Conservation (phyloP, 352 stramenopile genomes). For the Elongisporangium undulatum region DNA sequence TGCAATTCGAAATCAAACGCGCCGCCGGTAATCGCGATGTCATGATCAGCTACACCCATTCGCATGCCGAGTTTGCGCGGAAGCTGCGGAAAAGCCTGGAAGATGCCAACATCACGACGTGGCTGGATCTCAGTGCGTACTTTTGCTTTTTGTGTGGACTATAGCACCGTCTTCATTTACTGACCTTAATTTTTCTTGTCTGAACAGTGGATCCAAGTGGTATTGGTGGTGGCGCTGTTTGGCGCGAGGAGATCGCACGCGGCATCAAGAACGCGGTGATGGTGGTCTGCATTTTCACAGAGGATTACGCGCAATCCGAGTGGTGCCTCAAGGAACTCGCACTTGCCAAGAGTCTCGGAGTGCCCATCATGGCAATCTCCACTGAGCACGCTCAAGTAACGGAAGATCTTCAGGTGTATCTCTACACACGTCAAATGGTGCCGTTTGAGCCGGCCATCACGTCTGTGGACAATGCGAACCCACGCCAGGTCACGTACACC, state of each 20-base stretch:
- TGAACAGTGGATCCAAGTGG: conserved; percentile 59
- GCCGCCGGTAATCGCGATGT: conserved; percentile 75
- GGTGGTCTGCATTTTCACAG: conserved; percentile 67
- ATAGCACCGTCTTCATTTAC: not conserved
- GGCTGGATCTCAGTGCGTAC: conserved; percentile 61
- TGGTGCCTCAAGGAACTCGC: conserved; percentile 82
- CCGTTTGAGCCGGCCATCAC: conserved; percentile 72
- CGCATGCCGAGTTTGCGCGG: conserved; percentile 64
- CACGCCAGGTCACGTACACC: conserved; percentile 55
- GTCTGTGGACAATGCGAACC: conserved; percentile 45
- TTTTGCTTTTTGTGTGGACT: not conserved
- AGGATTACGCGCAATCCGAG: conserved; percentile 67
- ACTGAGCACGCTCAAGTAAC: conserved; percentile 48
- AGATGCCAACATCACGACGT: conserved; percentile 68
- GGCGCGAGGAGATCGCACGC: conserved; percentile 76
- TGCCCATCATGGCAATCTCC: conserved; percentile 64
- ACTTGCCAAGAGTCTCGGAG: conserved; percentile 63
- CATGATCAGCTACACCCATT: conserved; percentile 88
- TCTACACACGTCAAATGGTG: conserved; percentile 82
- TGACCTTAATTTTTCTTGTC: not conserved
- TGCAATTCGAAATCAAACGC: conserved; percentile 83
- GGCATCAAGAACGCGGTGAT: conserved; percentile 73
- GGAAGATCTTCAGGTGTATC: conserved; percentile 80
- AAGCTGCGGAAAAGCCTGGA: conserved; percentile 71
- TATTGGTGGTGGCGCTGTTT: conserved; percentile 75